Base-by-base conservation (phyloP, 495 filamentous ascomycete species). In the Xylaria acuta region DNA sequence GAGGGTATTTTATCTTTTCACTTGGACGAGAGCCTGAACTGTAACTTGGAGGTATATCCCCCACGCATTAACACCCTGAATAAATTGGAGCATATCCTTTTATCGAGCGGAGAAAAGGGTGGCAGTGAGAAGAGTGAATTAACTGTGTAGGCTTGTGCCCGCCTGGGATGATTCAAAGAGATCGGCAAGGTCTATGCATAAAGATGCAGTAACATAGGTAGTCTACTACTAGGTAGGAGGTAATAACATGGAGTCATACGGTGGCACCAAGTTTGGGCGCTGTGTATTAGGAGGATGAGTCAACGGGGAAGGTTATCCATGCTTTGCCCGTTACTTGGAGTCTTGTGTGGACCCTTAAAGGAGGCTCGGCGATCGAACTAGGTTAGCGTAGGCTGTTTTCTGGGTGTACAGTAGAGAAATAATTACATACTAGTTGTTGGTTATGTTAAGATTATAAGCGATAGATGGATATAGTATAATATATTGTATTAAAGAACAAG, bases 1-100 rank as follows among this genome's bases (percentile, higher is more conserved):
- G 65, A 69, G 63, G 65, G 66, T 11, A 72, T 75, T 18, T 65
- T 69, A 5, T 67, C 38, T 14, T 58, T 75, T 22, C 49, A 75
- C 20, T 54, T 74, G 6, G 54, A 41, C 20, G 67, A 74, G 11
- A 36, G 7, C 34, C 5, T 41, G 36, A 12, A 68, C 5, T 43
- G 65, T 36, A 51, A 62, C 5, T 25, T 73, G 54, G 63, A 54
- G 11, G 7, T 43, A 56, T 45, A 60, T 16, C 67, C 72, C 16
- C 67, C 67, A 30, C 66, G 59, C 40, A 58, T 67, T 5, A 71
- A 74, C 22, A 47, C 68, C 5, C 32, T 71, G 34, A 45, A 43
- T 2, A 64, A 67, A n/a, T 27, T 74, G 20, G 67, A 67, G 40
- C 27, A 64, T 47, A 67, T 74, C 12, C 51, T 74, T 14, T 68